Percentiles rank a stretch among this genome's conserved stretches.
phyloP scores from a whole-genome alignment of 73 alveolate genomes.

The Paramecium primaurelia region DNA sequence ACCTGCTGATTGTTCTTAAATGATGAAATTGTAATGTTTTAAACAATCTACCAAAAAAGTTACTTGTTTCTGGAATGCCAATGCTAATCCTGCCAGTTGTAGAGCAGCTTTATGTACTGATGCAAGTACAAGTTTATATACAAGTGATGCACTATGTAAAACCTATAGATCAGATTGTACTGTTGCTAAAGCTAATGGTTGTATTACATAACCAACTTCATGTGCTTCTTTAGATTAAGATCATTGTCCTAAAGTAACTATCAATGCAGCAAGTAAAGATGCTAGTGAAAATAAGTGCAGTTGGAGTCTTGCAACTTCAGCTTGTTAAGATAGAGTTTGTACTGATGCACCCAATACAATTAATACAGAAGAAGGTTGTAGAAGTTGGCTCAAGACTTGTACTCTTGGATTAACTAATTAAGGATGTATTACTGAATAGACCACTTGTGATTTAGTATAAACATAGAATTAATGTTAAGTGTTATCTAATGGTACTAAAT shows the following conservation, averaged over 20 bases:
- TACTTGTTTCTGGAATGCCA: neutral
- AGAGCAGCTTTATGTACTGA: neutral
- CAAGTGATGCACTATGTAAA: neutral
- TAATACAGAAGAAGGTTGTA: neutral
- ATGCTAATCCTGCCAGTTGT: constrained; percentile 14
- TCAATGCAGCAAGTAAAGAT: neutral
- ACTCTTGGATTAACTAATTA: neutral
- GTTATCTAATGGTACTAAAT: constrained; percentile 25
- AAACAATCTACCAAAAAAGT: neutral
- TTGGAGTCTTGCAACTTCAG: neutral
- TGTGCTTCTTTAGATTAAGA: neutral
- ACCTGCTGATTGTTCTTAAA: neutral
- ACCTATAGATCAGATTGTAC: neutral
- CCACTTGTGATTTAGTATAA: neutral
- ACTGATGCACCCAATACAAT: neutral
- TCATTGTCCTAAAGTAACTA: neutral
- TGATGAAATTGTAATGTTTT: neutral
- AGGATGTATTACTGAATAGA: neutral
- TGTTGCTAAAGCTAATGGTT: neutral
- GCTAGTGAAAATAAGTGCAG: neutral
- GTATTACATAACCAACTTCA: neutral
- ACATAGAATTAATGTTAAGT: neutral
- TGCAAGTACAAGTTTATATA: neutral
- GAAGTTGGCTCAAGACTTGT: neutral
- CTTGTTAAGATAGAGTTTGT: neutral